Base-by-base conservation (phyloP, 129 eudicot species). In the Apium graveolens region DNA sequence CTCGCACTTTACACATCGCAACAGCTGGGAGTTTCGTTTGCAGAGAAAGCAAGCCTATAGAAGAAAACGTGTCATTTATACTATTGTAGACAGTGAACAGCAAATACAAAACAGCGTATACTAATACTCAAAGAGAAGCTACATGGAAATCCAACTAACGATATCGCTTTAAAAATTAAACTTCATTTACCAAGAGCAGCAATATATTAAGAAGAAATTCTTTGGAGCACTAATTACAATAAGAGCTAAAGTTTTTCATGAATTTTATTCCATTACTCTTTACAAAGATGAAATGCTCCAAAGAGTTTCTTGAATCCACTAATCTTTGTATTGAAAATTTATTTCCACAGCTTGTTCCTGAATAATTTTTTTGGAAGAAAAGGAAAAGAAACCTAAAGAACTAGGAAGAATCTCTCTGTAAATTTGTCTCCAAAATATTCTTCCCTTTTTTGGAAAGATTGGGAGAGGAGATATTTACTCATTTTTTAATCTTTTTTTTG, bases 1-100 rank as follows among this genome's bases (percentile, higher is more conserved):
- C 43, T 81, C 88, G 78, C 99, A 96, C 81, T 83, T 87, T 66
- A 88, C 84, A 82, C 99, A 96, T 34, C 93, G 90, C 97, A 93
- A 89, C 55, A 90, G 69, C 68, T 78, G 84, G 46, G 26, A 32
- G 74, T 86, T 90, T 77, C 87, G 89, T 66, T 92, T 87, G 86
- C 99, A 96, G 34, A 92, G 53, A 70, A 26, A 92, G 84, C 99
- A 96, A 57, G 85, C 96, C 99, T 96, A 70, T 84, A 31, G 41
- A 76, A 45, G 29, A 79, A 44, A 78, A 44, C 41, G 77, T 46
- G 79, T 73, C 43, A 69, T 35, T 41, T 63, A 70, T 34, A 45
- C 48, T 21, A 39, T 11, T 21, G 43, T 4, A 38, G 7, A 66
- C 39, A 31, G 31, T 35, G 17, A 21, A 3, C 75, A 70, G 44